phyloP scores from a whole-genome alignment of 805 yeast genomes.

The Cyberlindnera amylophila region DNA sequence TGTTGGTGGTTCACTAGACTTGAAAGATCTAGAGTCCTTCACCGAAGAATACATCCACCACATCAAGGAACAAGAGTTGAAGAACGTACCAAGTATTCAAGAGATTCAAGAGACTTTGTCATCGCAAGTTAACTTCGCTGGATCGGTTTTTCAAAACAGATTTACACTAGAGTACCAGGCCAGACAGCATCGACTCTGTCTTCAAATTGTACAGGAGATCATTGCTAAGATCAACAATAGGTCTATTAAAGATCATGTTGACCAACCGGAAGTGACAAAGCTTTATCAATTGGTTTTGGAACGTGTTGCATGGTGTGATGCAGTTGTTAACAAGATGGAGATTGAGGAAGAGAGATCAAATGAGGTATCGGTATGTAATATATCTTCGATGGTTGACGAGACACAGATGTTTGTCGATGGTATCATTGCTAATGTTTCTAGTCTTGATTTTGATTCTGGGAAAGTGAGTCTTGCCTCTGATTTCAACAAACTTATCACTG shows the following conservation, averaged over 20 bases:
- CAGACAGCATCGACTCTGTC: not conserved
- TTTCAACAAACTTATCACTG: not conserved
- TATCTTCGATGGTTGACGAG: not conserved
- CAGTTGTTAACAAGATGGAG: not conserved
- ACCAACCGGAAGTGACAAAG: constrained; percentile 3
- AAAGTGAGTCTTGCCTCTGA: not conserved
- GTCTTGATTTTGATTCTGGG: constrained; percentile 2
- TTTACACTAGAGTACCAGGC: not conserved
- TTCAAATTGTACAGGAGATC: not conserved
- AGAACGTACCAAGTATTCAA: constrained; percentile 4
- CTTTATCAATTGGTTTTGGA: constrained; percentile 5
- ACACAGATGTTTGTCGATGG: not conserved
- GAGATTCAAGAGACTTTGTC: not conserved
- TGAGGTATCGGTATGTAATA: constrained; percentile 2
- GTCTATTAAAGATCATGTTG: not conserved
- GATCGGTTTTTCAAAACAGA: not conserved
- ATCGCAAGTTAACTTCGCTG: not conserved
- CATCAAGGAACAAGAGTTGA: constrained; percentile 13
- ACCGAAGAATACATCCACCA: constrained; percentile 8
- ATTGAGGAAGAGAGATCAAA: not conserved
- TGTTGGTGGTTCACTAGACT: not conserved
- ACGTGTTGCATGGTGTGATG: not conserved
- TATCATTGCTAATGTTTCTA: not conserved
- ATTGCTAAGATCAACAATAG: constrained; percentile 1
- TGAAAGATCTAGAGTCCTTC: constrained; percentile 1